A percentile compares a stretch with the other conserved stretches of the same genome.
Evolutionary conservation across 495 filamentous ascomycete species (phyloP).

Genomic region (Penicillium paradoxum): DNA sequence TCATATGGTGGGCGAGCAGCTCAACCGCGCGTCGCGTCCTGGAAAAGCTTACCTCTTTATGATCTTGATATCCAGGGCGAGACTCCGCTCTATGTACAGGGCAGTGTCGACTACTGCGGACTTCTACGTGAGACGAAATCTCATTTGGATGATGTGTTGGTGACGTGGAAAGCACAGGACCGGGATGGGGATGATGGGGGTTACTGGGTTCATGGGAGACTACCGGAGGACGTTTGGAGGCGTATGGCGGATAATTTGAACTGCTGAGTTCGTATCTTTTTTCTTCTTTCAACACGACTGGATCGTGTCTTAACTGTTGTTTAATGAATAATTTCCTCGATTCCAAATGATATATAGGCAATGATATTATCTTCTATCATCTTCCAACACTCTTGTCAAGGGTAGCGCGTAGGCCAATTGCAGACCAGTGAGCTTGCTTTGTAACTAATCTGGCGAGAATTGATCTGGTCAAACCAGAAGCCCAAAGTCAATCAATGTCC

Average conservation of each 20-base stretch:
- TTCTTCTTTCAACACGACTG: not conserved
- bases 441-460: no score
- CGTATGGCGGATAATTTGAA: conserved; percentile 1
- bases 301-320: not conserved
- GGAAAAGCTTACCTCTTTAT: conserved; percentile 2
- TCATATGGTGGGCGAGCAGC: conserved; percentile 1
- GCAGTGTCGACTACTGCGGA: conserved; percentile 7
- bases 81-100: conserved; percentile 6
- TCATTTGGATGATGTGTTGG: conserved; percentile 5
- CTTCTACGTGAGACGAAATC: not conserved
- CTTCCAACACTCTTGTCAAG: no score
- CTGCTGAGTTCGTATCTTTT: not conserved
- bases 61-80: conserved; percentile 6
- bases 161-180: conserved; percentile 4
- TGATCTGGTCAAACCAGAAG: no score
- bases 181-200: not conserved
- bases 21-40: conserved; percentile 3
- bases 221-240: conserved; percentile 3
- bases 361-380: not conserved
- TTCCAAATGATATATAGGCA: not conserved
- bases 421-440: no score
- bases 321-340: not conserved
- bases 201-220: conserved; percentile 5
- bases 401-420: no score
- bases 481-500: not conserved